Evolutionary conservation across 2,329 filamentous ascomycete species (phyloP), one percentile per base, ranked within the genome.

Genomic region (Fusarium pseudoanthophilum): DNA sequence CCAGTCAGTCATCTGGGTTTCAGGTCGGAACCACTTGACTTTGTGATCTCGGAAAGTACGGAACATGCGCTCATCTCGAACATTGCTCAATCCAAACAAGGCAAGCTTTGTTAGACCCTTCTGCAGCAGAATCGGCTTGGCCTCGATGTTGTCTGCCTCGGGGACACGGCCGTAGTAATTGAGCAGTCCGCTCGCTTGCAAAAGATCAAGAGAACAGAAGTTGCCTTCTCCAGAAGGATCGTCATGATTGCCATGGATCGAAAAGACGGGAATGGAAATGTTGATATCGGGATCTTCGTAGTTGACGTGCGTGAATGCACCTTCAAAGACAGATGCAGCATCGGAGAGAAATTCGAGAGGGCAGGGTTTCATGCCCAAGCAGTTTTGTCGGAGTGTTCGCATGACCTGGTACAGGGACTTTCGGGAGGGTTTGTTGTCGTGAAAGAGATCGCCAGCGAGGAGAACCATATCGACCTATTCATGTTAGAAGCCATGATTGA

Each of bases 261-360:
- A 97, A 80, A 99, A 99, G 34, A 99, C 95, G 0, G 96, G 96
- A 63, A 98, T 98, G 2, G 95, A 94, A 69, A 99, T 91, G 78
- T 99, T 99, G 82, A 99, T 98, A 77, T 99, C 94, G 30, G 94
- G 91, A 78, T 99, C 96, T 82, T 98, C 95, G 83, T 99, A 99
- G 83, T 99, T 99, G 83, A 97, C 95, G 81, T 98, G 93, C 56
- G 94, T 92, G 79, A 98, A 97, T 1, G 94, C 92, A 11, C 93
- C 93, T 70, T 94, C 92, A 77, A 99, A 98, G 71, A 95, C 93
- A 78, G 97, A 93, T 75, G 92, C 94, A 13, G 94, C 94, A 82
- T 99, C 96, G 79, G 95, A 97, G 49, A 99, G 87, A 82, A 98
- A 95, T 82, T 99, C 94, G 68, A 99, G 87, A 81, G 97, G 94